phyloP scores from a whole-genome alignment of 257 asterid genomes.

The Nyctanthes arbortristis region DNA sequence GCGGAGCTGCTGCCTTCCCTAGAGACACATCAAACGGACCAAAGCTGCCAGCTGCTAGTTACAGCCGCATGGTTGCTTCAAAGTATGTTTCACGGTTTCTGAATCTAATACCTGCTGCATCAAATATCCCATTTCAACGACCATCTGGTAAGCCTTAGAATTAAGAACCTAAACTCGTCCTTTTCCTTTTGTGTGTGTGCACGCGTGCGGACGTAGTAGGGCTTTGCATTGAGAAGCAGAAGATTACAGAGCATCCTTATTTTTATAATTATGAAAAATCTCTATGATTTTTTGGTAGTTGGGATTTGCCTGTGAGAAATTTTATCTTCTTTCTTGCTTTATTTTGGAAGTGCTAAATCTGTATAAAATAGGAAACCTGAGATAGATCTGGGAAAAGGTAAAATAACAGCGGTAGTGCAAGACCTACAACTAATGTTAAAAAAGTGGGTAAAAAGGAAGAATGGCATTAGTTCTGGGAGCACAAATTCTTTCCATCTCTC shows the following conservation, averaged over 20 bases:
- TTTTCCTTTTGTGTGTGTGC: background rate
- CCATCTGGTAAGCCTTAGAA: slow-evolving; percentile 68
- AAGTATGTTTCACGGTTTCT: slow-evolving; percentile 92
- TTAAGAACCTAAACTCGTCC: slow-evolving; percentile 16
- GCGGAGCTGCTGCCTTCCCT: slow-evolving; percentile 77
- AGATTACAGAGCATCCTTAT: background rate
- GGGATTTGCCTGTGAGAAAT: too few relatives aligned
- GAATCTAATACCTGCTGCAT: slow-evolving; percentile 77
- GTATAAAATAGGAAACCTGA: background rate
- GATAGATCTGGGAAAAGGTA: background rate
- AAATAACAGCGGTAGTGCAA: background rate
- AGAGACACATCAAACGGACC: slow-evolving; percentile 53
- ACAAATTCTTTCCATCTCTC: background rate
- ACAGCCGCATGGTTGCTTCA: slow-evolving; percentile 84
- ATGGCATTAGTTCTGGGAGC: background rate
- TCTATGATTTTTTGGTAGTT: background rate
- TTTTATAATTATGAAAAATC: background rate
- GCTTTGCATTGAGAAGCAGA: background rate
- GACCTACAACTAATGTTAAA: background rate
- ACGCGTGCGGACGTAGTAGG: too few relatives aligned
- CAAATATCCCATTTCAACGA: slow-evolving; percentile 51
- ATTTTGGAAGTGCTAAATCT: background rate
- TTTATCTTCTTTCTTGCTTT: background rate
- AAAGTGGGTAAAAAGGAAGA: background rate
- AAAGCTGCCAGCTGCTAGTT: slow-evolving; percentile 62